Base-by-base conservation (phyloP, 257 asterid species). In the Mitragyna speciosa region DNA sequence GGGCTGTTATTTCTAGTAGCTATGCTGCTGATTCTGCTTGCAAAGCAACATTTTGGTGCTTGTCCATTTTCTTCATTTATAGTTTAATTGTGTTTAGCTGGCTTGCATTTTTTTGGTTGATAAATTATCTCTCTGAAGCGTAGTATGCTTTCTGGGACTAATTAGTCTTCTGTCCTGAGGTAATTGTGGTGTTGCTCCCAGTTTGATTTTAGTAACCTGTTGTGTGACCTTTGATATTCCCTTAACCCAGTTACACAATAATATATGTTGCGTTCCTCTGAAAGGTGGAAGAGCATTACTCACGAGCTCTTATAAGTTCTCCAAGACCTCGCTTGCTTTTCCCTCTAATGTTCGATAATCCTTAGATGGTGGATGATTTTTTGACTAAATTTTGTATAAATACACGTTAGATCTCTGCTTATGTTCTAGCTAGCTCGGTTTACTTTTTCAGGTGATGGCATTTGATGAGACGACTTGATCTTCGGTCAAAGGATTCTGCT, bases 391-490 rank as follows among this genome's bases (percentile, higher is more conserved):
- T 58, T n/a, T 56, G 20, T 11, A 36, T 9, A 12, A 16, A 33
- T 51, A 33, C 67, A 17, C 58, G 47, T 33, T 15, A 48, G 69
- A n/a, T 33, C 17, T 49, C 15, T 45, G 49, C 76, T 71, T 72
- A 52, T 31, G 30, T 75, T 61, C 30, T 8, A 16, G 43, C 56
- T 80, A 6, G 54, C 63, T 82, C 56, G 69, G 72, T 83, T 88
- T 81, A 61, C 14, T 69, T 72, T 76, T 47, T 79, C 73, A 95
- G 99, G 97, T 88, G 85, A 95, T 93, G 99, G 92, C 86, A 65
- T 95, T 95, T 78, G 88, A 91, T 56, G 99, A 95, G 88, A 85
- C 97, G 70, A 72, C 89, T 41, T 92, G 90, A 88, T 76, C 66
- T 52, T 77, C 79, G 17, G 20, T 48, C 79, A 78, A 66, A 81